phyloP scores from a whole-genome alignment of 106 monocot genomes.

The Dendrobium officinale region DNA sequence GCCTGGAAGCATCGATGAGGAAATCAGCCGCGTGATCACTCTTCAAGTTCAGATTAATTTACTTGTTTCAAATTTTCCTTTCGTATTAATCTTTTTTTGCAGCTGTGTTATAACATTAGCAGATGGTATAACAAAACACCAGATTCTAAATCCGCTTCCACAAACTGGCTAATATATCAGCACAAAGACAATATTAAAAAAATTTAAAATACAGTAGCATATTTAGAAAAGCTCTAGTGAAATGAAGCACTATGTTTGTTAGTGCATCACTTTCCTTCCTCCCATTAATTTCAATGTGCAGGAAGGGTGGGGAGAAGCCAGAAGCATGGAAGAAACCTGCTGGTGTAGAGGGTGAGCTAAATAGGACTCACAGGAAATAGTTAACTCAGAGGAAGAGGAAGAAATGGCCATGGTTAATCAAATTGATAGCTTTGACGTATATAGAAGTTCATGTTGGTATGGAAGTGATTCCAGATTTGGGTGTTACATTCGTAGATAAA shows the following conservation, averaged over 20 bases:
- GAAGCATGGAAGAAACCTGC: background rate
- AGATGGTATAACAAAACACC: background rate
- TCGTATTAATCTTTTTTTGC: background rate
- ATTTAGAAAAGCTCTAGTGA: background rate
- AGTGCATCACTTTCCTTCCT: background rate
- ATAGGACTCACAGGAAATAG: background rate
- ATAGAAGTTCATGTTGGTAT: background rate
- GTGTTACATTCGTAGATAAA: background rate
- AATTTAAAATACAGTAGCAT: background rate
- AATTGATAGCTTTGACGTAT: background rate
- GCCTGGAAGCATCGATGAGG: background rate
- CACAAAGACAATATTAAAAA: background rate
- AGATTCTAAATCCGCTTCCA: background rate
- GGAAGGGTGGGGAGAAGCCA: background rate
- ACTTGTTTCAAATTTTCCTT: background rate
- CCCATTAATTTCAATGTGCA: background rate
- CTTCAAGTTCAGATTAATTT: background rate
- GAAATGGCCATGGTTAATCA: background rate
- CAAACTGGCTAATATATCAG: background rate
- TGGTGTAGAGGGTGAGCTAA: background rate
- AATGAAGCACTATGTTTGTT: background rate
- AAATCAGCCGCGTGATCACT: background rate
- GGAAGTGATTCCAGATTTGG: background rate
- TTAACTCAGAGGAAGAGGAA: background rate
- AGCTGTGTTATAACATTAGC: background rate